These are phyloP conservation scores for Lophiostoma macrostomum DNA, from an alignment of 495 filamentous ascomycete species.

Conservation along the genomic window DNA sequence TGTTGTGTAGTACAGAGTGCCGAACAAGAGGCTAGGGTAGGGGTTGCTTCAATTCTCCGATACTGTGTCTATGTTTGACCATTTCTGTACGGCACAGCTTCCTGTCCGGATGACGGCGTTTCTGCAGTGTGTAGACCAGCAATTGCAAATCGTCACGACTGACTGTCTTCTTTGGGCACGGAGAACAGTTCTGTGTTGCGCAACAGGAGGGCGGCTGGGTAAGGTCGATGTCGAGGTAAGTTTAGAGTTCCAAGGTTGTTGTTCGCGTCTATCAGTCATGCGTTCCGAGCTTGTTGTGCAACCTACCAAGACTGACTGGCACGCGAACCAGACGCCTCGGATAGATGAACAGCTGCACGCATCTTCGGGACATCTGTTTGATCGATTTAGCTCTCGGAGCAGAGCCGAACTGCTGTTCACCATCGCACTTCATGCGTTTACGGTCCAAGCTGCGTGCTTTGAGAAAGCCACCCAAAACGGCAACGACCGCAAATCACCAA, in stretches of 20 bases:
- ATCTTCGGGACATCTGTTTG: neutral
- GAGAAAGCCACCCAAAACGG: slow-evolving; percentile 5
- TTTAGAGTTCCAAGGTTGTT: neutral
- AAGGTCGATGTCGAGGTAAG: neutral
- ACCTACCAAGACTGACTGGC: slow-evolving; percentile 5
- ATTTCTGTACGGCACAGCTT: neutral
- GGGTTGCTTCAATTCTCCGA: slow-evolving; percentile 10
- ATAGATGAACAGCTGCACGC: slow-evolving; percentile 3
- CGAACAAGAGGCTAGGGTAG: neutral
- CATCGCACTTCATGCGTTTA: slow-evolving; percentile 7
- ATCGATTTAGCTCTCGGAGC: neutral
- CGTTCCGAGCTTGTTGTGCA: slow-evolving; percentile 9
- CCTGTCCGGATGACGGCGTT: neutral
- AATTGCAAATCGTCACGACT: neutral
- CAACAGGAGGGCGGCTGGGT: neutral
- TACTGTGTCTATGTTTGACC: neutral
- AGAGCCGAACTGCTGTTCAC: slow-evolving; percentile 22
- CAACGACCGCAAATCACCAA: neutral
- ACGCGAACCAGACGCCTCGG: slow-evolving; percentile 7
- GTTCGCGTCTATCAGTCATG: slow-evolving; percentile 15
- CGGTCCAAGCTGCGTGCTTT: neutral
- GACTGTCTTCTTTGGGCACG: slow-evolving; percentile 5
- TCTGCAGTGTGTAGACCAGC: neutral
- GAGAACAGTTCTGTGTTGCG: neutral
- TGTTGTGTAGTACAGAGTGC: neutral